Percentiles rank a stretch among this genome's conserved stretches.
phyloP scores from a whole-genome alignment of 768 basidiomycete species.

The Russula griseocarnosa region DNA sequence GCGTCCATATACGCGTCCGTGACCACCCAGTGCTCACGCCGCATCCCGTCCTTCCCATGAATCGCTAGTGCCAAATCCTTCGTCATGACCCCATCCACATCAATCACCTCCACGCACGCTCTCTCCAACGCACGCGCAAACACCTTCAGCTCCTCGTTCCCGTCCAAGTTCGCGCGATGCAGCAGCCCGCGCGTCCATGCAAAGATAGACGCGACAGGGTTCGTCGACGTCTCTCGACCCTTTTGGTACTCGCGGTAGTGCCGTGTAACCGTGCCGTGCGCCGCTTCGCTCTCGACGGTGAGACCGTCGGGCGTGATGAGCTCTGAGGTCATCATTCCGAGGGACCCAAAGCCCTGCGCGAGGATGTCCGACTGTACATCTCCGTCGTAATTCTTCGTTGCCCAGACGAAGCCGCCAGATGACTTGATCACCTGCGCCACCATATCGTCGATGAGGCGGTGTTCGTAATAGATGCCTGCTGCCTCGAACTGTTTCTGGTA shows the following conservation, averaged over 20 bases:
- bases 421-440: slow-evolving; percentile 98
- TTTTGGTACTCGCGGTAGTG: slow-evolving; percentile 98
- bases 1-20: slow-evolving; percentile 92
- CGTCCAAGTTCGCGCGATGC: slow-evolving; percentile 90
- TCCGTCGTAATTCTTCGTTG: slow-evolving; percentile 59
- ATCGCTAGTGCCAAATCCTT: slow-evolving; percentile 96
- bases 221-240: slow-evolving; percentile 96
- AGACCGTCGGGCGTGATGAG: slow-evolving; percentile 92
- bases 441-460: slow-evolving; percentile 97
- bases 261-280: slow-evolving; percentile 92
- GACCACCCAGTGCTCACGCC: slow-evolving; percentile 94
- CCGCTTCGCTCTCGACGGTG: slow-evolving; percentile 92
- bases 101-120: slow-evolving; percentile 88
- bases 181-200: slow-evolving; percentile 96
- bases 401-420: slow-evolving; percentile 76
- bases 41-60: slow-evolving; percentile 80
- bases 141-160: slow-evolving; percentile 62
- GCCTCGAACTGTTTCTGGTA: slow-evolving; percentile 72
- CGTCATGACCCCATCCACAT: slow-evolving; percentile 89
- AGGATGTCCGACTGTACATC: slow-evolving; percentile 85
- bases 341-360: slow-evolving; percentile 92
- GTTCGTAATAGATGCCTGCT: slow-evolving; percentile 84
- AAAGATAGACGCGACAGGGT: slow-evolving; percentile 97
- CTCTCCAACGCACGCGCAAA: slow-evolving; percentile 82
- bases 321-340: slow-evolving; percentile 99